These are phyloP conservation scores for Plasmodium knowlesi DNA, from an alignment of 169 alveolate genomes.

Conservation along the genomic window DNA sequence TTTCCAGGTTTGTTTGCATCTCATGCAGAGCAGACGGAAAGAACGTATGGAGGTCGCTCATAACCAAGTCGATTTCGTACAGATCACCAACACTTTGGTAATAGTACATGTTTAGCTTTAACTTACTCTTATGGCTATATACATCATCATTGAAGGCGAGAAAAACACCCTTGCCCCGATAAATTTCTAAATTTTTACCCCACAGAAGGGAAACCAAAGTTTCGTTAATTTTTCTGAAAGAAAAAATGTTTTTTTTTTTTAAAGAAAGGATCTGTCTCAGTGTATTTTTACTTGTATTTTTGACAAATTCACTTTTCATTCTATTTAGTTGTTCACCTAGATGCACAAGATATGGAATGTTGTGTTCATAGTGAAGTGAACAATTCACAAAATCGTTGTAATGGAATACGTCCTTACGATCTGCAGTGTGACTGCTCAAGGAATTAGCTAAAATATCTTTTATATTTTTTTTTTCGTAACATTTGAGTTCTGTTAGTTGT, in stretches of 20 bases:
- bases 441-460: slow-evolving; percentile 11
- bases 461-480: slow-evolving; percentile 73
- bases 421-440: neutral
- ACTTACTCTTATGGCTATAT: slow-evolving; percentile 30
- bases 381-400: slow-evolving; percentile 45
- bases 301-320: slow-evolving; percentile 26
- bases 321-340: slow-evolving; percentile 18
- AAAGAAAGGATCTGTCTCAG: slow-evolving; percentile 29
- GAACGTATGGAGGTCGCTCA: slow-evolving; percentile 45
- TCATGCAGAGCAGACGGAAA: slow-evolving; percentile 3
- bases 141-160: slow-evolving; percentile 73
- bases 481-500: slow-evolving; percentile 50
- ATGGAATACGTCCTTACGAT: slow-evolving; percentile 6
- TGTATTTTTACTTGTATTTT: neutral
- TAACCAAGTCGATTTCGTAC: slow-evolving; percentile 45
- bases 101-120: slow-evolving; percentile 58
- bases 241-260: slow-evolving; percentile 49
- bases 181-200: slow-evolving; percentile 17
- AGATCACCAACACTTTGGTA: slow-evolving; percentile 75
- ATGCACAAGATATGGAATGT: slow-evolving; percentile 16
- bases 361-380: slow-evolving; percentile 15
- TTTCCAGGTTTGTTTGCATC: neutral
- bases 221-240: slow-evolving; percentile 66
- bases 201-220: slow-evolving; percentile 44
- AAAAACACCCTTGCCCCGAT: slow-evolving; percentile 73